These are phyloP conservation scores for Leccinum olivaceopallidum DNA, from an alignment of 768 basidiomycete species.

Conservation along the genomic window DNA sequence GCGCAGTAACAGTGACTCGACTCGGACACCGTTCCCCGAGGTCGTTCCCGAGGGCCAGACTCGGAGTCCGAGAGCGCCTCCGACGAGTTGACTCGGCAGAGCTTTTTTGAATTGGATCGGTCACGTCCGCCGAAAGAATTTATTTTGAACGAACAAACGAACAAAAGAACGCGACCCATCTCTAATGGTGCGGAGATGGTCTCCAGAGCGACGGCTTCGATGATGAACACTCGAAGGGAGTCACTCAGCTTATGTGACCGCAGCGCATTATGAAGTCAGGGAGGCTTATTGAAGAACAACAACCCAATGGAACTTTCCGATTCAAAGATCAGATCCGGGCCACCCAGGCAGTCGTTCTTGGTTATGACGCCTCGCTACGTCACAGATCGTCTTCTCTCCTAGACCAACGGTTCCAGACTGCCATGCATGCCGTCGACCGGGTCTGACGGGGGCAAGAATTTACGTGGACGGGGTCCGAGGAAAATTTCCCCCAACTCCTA, in stretches of 20 bases:
- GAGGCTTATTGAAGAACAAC: neutral
- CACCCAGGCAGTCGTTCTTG: neutral
- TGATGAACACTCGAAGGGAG: neutral
- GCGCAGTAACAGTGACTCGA: neutral
- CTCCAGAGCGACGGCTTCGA: neutral
- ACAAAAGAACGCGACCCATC: neutral
- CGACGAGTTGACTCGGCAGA: neutral
- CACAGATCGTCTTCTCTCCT: neutral
- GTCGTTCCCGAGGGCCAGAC: neutral
- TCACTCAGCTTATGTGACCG: too few relatives aligned
- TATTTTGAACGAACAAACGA: neutral
- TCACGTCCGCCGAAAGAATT: neutral
- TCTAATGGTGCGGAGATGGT: neutral
- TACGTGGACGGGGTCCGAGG: neutral
- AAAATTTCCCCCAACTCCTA: neutral
- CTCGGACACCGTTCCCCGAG: neutral
- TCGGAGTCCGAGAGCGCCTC: neutral
- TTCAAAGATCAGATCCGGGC: neutral
- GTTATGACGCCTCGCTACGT: neutral
- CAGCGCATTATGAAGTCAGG: neutral
- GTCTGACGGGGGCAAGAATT: neutral
- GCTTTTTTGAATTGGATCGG: neutral
- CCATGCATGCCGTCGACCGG: neutral
- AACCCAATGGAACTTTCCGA: neutral
- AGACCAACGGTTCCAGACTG: neutral